These are phyloP conservation scores for Solanum hybrid DNA, from an alignment of 305 asterid genomes.

Conservation along the genomic window DNA sequence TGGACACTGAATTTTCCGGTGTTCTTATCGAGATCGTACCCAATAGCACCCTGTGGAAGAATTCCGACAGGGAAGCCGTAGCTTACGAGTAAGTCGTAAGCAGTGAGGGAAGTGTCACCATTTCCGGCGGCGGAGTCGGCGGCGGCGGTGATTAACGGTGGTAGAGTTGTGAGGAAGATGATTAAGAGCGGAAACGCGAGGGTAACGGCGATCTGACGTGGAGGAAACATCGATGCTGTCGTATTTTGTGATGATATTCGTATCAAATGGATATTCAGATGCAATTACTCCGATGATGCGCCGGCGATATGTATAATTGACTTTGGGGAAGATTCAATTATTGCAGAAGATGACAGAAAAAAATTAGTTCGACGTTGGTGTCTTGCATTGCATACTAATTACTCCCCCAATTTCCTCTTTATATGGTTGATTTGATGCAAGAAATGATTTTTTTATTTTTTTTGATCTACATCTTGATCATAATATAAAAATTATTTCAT, in stretches of 20 bases:
- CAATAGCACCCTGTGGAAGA: constrained; percentile 59
- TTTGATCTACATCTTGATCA: neutral
- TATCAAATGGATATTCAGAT: neutral
- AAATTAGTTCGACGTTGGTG: neutral
- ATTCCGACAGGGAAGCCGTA: constrained; percentile 67
- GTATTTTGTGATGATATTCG: neutral
- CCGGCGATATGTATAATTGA: neutral
- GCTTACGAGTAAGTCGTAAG: constrained; percentile 43
- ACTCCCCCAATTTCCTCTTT: neutral
- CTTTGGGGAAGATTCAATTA: neutral
- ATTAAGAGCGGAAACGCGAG: neutral
- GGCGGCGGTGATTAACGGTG: constrained; percentile 13
- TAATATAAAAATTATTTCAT: too few relatives aligned
- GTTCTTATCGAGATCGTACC: constrained; percentile 46
- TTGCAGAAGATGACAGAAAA: neutral
- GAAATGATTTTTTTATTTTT: neutral
- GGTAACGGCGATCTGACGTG: neutral
- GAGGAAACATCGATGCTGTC: neutral
- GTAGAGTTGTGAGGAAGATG: constrained; percentile 10
- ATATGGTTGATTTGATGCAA: neutral
- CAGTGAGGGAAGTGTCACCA: constrained; percentile 24
- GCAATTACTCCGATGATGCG: neutral
- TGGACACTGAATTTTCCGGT: constrained; percentile 55
- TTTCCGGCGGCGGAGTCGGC: neutral
- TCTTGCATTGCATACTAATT: neutral